Evolutionary conservation across 2,329 filamentous ascomycete genomes (phyloP), one percentile per base, ranked within the genome.

Genomic region (Coniochaeta hoffmannii): DNA sequence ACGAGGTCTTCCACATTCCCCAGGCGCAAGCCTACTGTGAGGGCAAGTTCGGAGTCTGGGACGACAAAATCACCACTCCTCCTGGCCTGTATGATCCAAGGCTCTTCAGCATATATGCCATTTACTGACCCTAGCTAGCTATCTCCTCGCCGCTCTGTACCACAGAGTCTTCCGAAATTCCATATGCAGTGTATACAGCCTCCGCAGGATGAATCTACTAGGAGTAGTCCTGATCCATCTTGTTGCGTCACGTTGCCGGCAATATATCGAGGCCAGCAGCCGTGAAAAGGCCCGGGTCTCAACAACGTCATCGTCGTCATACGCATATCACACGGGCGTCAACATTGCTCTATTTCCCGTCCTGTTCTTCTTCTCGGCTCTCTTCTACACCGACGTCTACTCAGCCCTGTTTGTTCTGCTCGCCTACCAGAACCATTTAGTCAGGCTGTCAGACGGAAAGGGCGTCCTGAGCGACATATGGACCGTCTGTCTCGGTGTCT

Each of bases 1-100:
- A 95, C 68, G 90, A 95, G 67, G 76, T 90, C 30, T 95, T 94
- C 60, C 90, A 99, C 68, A 86, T 97, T 22, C 89, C 90, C 0
- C 94, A 99, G 71, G 91, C 91, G 0, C 90, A 96, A 64, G 83
- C 82, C 30, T 99, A 96, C 69, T 97, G 92, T 69, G 69, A 80
- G 38, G 86, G 87, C 11, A 80, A 80, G 54, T 96, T 87, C 73
- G 68, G 70, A 12, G 78, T 89, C 55, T 99, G 94, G 94, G 92
- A 99, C 70, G 87, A 93, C 57, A 99, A 97, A 69, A 94, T 99
- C 66, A 99, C 94, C 0, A 99, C 94, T 1, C 94, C 94, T 0
- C 93, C 94, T 0, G 94, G 92, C 32, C 74, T 99, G 74, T 90
- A 76, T 68, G 76, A n/a, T 70, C 19, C 11, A 17, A 28, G 55